Evolutionary conservation across 2,329 filamentous ascomycete genomes (phyloP), one percentile per base, ranked within the genome.

Genomic region (Verticillium longisporum): DNA sequence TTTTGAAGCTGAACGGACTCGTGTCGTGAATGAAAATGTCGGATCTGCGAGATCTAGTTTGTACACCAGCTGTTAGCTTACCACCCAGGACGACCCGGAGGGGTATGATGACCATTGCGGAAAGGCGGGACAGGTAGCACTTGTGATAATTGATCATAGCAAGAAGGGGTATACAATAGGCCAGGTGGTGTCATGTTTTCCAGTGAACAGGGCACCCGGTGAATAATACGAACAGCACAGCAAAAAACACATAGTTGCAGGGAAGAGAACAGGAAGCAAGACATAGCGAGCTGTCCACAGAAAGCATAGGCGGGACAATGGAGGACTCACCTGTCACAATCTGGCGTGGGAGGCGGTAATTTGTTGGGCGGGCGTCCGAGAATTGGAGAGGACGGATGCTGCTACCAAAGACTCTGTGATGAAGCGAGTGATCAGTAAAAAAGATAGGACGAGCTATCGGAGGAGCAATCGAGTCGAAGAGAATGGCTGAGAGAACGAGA

Each of bases 371-470:
- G 18, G 18, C 18, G 45, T 38, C 57, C 36, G 55, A 45, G 56
- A 26, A 38, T 41, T 58, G 41, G 21, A 67, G 66, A 73, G 67
- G 73, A 70, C 70, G 74, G 74, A 77, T 75, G 76, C 74, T 76
- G 77, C 74, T 79, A 79, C 80, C 81, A 82, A 78, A 78, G 77
- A 75, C 73, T 74, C 72, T 76, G 76, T 75, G 71, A 78, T 78
- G 77, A 81, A 84, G 80, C 78, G 80, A 83, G 78, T 71, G 78
- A 73, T 73, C 70, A 76, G 76, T 80, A 79, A 81, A 78, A n/a
- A 81, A 80, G 78, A 83, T 82, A 79, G 80, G 79, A 78, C 78
- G 75, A 82, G 80, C 79, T 84, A 83, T 79, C 77, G 55, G 60
- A 59, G 56, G 74, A 83, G 80, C 82, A 84, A 84, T 67, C 63